phyloP scores from a whole-genome alignment of 2,329 filamentous ascomycete species.

The Aureobasidium uvarum region DNA sequence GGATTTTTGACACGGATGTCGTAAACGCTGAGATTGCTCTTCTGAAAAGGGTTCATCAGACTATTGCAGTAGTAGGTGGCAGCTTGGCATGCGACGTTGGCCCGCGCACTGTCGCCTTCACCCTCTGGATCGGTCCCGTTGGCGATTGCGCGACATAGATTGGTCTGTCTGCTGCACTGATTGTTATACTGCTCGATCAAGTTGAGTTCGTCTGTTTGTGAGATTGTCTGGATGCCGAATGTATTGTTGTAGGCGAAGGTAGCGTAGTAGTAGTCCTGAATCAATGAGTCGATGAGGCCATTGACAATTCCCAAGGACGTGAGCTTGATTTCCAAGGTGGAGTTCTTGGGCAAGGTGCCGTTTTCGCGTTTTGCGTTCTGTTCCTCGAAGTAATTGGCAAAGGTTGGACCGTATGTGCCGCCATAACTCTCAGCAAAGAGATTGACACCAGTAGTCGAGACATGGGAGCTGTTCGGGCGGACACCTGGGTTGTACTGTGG shows the following conservation, averaged over 20 bases:
- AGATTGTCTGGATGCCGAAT: slow-evolving; percentile 61
- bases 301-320: slow-evolving; percentile 68
- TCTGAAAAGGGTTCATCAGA: slow-evolving; percentile 30
- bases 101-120: slow-evolving; percentile 37
- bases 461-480: slow-evolving; percentile 38
- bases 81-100: slow-evolving; percentile 37
- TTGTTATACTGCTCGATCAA: slow-evolving; percentile 46
- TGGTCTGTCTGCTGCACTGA: slow-evolving; percentile 53
- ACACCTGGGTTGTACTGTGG: slow-evolving; percentile 45
- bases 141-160: slow-evolving; percentile 38
- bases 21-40: slow-evolving; percentile 43
- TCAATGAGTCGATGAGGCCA: slow-evolving; percentile 64
- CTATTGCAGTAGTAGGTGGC: slow-evolving; percentile 32
- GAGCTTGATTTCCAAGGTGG: slow-evolving; percentile 60
- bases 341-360: slow-evolving; percentile 50
- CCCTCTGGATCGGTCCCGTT: slow-evolving; percentile 38
- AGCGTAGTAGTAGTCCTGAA: slow-evolving; percentile 59
- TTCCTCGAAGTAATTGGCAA: slow-evolving; percentile 57
- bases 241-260: slow-evolving; percentile 62
- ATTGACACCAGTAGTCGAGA: slow-evolving; percentile 55
- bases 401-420: slow-evolving; percentile 66
- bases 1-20: slow-evolving; percentile 46
- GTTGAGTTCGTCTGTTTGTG: slow-evolving; percentile 51
- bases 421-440: slow-evolving; percentile 62
- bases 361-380: slow-evolving; percentile 60